Evolutionary conservation across 2,329 filamentous ascomycete species (phyloP), one percentile per base, ranked within the genome.

Genomic region (Herpomyces periplanetae): DNA sequence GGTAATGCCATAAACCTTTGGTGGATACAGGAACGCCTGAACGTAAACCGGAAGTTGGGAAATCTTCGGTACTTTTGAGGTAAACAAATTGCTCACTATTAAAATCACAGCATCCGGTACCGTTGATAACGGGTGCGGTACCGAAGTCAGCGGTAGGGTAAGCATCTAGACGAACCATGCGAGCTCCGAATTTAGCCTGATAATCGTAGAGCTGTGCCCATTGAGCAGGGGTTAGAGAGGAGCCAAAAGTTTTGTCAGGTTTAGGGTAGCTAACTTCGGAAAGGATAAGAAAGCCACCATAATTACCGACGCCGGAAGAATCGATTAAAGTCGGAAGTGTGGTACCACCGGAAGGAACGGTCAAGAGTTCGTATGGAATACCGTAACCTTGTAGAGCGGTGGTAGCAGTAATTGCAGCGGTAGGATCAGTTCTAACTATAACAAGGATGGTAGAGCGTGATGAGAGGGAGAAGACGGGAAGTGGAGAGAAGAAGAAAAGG

Each of bases 81-180:
- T 40, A 44, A 16, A 58, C 31, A 13, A 43, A 29, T 27, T 51
- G 47, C 25, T 51, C 47, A 3, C 43, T 40, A 6, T 40, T 43
- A 21, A 28, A 27, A 17, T 33, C 32, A 30, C 47, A 50, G 32
- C 48, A 51, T 17, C 46, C 43, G 16, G 27, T 36, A 13, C 40
- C 29, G 16, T 34, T 32, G 11, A 28, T 31, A 26, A 37, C 35
- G 7, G 26, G 23, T 5, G 29, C 15, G 23, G 11, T 34, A 27
- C 50, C 49, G 27, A 43, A 49, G 5, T 43, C 40, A 7, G 43
- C 31, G 4, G 41, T 41, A 4, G 53, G 53, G 26, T 43, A 55
- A 4, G 47, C 48, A 28, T 56, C 50, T 9, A 53, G 35, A 18
- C 52, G 47, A 12, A 57, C 50, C 48, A 58, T 51, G 11, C 53